A percentile compares a stretch with the other conserved stretches of the same genome.
These are phyloP conservation scores for Euphorbia pulcherrima DNA, from an alignment of 345 rosid genomes.

Conservation along the genomic window DNA sequence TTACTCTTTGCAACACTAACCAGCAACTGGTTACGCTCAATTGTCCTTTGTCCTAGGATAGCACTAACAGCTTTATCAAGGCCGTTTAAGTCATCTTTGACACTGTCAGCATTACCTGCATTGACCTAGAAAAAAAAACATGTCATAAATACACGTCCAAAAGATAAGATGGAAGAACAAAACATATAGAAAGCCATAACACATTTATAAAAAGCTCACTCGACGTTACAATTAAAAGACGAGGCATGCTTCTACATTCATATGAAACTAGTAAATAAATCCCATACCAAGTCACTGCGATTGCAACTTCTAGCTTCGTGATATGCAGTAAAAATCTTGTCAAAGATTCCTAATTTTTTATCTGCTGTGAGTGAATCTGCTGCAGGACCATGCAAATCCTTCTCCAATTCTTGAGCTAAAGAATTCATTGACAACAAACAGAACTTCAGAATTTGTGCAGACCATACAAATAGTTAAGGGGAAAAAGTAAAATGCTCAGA, in stretches of 20 bases:
- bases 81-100: constrained; percentile 89
- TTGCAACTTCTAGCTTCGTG: constrained; percentile 91
- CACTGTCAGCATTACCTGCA: constrained; percentile 90
- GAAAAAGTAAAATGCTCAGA: background rate
- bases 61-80: constrained; percentile 97
- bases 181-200: constrained; percentile 5
- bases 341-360: constrained; percentile 69
- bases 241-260: background rate
- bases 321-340: constrained; percentile 85
- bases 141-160: constrained; percentile 17
- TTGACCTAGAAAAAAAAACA: constrained; percentile 47
- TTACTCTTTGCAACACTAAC: constrained; percentile 88
- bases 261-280: background rate
- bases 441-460: background rate
- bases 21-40: constrained; percentile 85
- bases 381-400: constrained; percentile 75
- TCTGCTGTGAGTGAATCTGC: constrained; percentile 71
- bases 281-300: constrained; percentile 83
- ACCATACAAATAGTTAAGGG: background rate
- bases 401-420: constrained; percentile 97
- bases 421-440: constrained; percentile 9
- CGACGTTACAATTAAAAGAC: constrained; percentile 4
- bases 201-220: background rate
- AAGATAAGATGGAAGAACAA: background rate
- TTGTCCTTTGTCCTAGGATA: constrained; percentile 83